Base-by-base conservation (phyloP, 106 monocot genomes). In the Xerophyta viscosa region DNA sequence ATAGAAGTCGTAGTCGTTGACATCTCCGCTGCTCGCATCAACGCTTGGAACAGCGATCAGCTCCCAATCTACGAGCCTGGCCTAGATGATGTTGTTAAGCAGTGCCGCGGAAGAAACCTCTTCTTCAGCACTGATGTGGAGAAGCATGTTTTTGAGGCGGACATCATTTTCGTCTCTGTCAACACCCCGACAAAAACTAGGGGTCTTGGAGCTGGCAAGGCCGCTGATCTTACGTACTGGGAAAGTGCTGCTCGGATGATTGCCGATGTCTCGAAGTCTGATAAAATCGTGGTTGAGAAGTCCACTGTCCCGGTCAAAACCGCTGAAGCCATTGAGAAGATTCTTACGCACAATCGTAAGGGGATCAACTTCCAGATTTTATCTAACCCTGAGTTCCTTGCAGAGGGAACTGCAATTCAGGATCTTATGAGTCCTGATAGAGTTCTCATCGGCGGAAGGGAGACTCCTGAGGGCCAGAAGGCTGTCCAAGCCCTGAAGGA, bases 101-200 rank as follows among this genome's bases (percentile, higher is more conserved):
- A 74, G 25, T 74, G 74, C 57, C 45, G 74, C 11, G 74, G 74
- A 24, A 46, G 49, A 27, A 74, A 74, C 56, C 67, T 74, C 42
- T 74, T 74, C 67, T 74, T 74, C 56, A 67, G 74, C 67, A 67
- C 67, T 33, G 67, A 74, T 48, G 67, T 74, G 20, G 74, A 74
- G 62, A 67, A 62, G 45, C 74, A 74, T 52, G 67, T 74, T 10
- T 47, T 41, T 14, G 67, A 67, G 50, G 67, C 67, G 10, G 67
- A 74, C 37, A 74, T 74, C 67, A 74, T 74, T 18, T 74, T 74
- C 27, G 67, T 74, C 37, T 74, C 74, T 0, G 74, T 74, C 18
- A 74, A 74, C 62, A 74, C 74, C 13, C 74, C 67, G 1, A 74
- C 74, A 24, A 74, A 74, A 29, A 61, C 74, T 14, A 55, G 62